phyloP scores from a whole-genome alignment of 768 basidiomycete species.

The Chalciporus pseudorubinellus region DNA sequence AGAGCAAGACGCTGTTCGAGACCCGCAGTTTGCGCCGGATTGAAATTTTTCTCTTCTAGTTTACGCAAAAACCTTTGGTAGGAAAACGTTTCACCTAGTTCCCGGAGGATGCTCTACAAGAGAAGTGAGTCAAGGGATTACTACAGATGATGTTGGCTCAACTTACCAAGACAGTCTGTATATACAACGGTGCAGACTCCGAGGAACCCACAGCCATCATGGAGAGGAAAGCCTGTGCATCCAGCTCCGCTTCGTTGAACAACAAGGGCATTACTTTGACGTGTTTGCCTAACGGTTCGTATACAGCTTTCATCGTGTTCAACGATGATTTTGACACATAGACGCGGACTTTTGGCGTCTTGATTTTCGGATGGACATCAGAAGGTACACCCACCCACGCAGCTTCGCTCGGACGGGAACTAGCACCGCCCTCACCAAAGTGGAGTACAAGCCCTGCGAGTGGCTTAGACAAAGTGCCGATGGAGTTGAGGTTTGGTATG shows the following conservation, averaged over 20 bases:
- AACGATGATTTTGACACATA: conserved; percentile 58
- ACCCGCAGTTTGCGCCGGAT: conserved; percentile 49
- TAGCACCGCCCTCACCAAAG: conserved; percentile 58
- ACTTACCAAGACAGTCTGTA: conserved; percentile 60
- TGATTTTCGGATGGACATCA: conserved; percentile 25
- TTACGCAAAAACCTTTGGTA: conserved; percentile 44
- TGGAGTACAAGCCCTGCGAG: conserved; percentile 62
- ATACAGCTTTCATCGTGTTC: conserved; percentile 52
- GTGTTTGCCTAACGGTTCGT: conserved; percentile 43
- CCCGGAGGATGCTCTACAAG: conserved; percentile 51
- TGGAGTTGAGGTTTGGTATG: conserved; percentile 44
- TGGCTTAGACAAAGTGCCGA: conserved; percentile 50
- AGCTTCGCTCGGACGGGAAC: conserved; percentile 57
- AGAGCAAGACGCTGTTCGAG: conserved; percentile 60
- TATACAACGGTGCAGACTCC: conserved; percentile 58
- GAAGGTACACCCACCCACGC: conserved; percentile 49
- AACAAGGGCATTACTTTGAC: conserved; percentile 50
- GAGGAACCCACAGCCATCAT: conserved; percentile 67
- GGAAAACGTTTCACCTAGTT: conserved; percentile 55
- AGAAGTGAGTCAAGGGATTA: background rate
- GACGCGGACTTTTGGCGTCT: conserved; percentile 36
- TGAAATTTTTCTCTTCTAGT: conserved; percentile 49
- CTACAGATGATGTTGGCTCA: background rate
- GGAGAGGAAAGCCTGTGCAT: conserved; percentile 60
- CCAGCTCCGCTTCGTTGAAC: conserved; percentile 57